phyloP scores from a whole-genome alignment of 768 basidiomycete species.

The Amanita polypyramis region DNA sequence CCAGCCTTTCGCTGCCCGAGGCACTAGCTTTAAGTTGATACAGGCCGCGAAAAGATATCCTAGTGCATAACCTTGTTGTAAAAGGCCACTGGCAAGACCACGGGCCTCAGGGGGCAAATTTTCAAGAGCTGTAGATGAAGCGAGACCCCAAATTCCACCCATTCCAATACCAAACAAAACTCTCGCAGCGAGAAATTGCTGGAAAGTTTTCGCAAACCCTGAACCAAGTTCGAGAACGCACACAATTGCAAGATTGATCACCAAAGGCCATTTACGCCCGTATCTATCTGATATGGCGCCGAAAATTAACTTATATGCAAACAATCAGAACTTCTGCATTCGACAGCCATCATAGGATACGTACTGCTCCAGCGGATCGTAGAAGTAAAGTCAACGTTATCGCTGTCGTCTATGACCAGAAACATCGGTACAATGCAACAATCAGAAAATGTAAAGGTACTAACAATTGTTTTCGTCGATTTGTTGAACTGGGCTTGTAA shows the following conservation, averaged over 20 bases:
- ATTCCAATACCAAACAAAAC: conserved; percentile 81
- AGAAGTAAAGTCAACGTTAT: conserved; percentile 93
- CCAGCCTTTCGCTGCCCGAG: conserved; percentile 43
- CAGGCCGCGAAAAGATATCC: conserved; percentile 80
- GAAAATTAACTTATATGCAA: conserved; percentile 44
- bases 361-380: conserved; percentile 64
- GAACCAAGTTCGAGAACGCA: conserved; percentile 66
- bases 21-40: conserved; percentile 63
- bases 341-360: conserved; percentile 12
- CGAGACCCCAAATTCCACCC: conserved; percentile 86
- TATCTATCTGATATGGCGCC: conserved; percentile 81
- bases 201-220: conserved; percentile 71
- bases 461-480: conserved; percentile 14
- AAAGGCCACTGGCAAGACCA: conserved; percentile 73
- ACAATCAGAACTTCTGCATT: neutral
- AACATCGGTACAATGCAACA: neutral
- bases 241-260: conserved; percentile 64
- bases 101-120: conserved; percentile 81
- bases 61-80: conserved; percentile 85
- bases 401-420: conserved; percentile 44
- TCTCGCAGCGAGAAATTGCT: conserved; percentile 72
- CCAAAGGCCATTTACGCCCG: conserved; percentile 91
- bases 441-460: conserved; percentile 2
- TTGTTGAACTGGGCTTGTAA: conserved; percentile 15
- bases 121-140: conserved; percentile 76